Evolutionary conservation across 2,329 filamentous ascomycete genomes (phyloP), one percentile per base, ranked within the genome.

Genomic region (Verticillium nubilum): DNA sequence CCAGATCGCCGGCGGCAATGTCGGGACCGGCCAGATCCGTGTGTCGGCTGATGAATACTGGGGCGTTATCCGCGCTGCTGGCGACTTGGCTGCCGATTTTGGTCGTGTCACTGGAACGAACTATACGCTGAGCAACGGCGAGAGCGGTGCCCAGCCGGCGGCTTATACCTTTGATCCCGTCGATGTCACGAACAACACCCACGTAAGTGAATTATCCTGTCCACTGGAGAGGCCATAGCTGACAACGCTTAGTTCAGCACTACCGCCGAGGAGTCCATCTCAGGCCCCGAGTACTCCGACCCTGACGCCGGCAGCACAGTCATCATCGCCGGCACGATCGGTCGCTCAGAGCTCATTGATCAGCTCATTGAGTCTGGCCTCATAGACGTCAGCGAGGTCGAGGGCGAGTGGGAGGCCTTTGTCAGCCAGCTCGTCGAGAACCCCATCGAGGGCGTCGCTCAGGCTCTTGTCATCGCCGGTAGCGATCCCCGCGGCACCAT

Each of bases 391-490:
- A 79, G 78, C 3, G 72, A 74, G 0, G 81, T 88, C 28, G 68
- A 82, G 57, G 87, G 85, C 1, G 78, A 86, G 63, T 92, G 88
- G 89, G 89, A 92, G 68, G 81, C 87, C 0, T 91, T 88, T 67
- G 75, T 81, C 25, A 87, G 82, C 47, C 74, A 80, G 50, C 67
- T 91, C 4, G 78, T 91, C 1, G 71, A 80, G 17, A 74, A 80
- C 28, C 87, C 87, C 0, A 69, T 86, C 13, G 76, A 80, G 2
- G 85, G 82, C 23, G 80, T 84, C 26, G 67, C 78, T 0, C 76
- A 77, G 61, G 87, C 87, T 1, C 75, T 91, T 19, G 83, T 91
- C 1, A 86, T 92, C 69, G 86, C 83, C 31, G 88, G 86, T 12
- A 87, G 83, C 67, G 87, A 91, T 68, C 71, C 77, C 2, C 78